Conservation (phyloP, 106 monocot genomes). For the Triglochin maritima region DNA sequence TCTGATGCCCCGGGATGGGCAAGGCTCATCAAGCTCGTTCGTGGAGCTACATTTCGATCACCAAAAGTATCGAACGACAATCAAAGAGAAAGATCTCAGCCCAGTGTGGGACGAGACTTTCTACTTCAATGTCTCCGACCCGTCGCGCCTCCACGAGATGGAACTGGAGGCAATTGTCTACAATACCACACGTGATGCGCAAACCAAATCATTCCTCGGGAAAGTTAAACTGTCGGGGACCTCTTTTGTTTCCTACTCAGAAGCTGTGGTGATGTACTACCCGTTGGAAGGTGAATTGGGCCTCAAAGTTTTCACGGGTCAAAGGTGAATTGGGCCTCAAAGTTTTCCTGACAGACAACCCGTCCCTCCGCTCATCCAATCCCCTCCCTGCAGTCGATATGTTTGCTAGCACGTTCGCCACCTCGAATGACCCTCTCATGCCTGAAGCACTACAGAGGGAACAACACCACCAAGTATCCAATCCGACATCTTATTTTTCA, state of each 20-base stretch:
- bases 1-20: slow-evolving; percentile 34
- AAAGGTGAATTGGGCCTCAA: slow-evolving; percentile 51
- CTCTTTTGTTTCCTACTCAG: slow-evolving; percentile 33
- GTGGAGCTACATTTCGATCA: slow-evolving; percentile 47
- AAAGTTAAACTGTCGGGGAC: slow-evolving; percentile 31
- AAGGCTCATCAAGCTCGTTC: slow-evolving; percentile 32
- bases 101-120: slow-evolving; percentile 47
- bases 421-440: slow-evolving; percentile 2
- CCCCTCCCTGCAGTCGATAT: slow-evolving; percentile 19
- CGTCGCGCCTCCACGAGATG: slow-evolving; percentile 16
- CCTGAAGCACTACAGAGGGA: not conserved
- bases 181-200: slow-evolving; percentile 7
- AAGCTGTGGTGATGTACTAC: slow-evolving; percentile 29
- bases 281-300: slow-evolving; percentile 53
- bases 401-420: not conserved
- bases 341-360: slow-evolving; percentile 44
- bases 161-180: slow-evolving; percentile 37
- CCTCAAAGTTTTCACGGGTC: slow-evolving; percentile 47
- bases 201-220: slow-evolving; percentile 40
- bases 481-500: not conserved
- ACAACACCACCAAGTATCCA: not conserved
- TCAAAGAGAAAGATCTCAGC: slow-evolving; percentile 40
- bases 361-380: slow-evolving; percentile 22
- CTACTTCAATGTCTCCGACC: slow-evolving; percentile 47
- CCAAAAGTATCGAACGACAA: slow-evolving; percentile 38